Percentiles rank a stretch among this genome's conserved stretches.
Evolutionary conservation across 2,329 filamentous ascomycete species (phyloP).

Genomic region (Talaromyces sp.): DNA sequence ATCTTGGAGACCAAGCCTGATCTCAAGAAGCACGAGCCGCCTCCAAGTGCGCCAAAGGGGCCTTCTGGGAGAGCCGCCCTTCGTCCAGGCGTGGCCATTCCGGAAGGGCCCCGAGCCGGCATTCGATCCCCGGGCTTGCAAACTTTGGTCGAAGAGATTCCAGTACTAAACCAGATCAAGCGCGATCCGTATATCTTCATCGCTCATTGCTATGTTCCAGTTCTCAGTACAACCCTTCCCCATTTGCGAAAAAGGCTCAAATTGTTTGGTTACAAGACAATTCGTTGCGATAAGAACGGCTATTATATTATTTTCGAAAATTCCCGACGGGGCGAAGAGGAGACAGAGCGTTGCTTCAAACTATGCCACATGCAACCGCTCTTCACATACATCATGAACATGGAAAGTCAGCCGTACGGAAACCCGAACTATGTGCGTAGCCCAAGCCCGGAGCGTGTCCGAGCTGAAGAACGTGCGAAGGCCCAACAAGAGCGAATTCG

Average conservation of each 20-base stretch:
- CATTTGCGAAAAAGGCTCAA: conserved; percentile 91
- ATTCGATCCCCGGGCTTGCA: conserved; percentile 40
- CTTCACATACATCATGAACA: conserved; percentile 90
- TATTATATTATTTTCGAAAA: conserved; percentile 93
- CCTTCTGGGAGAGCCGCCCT: conserved; percentile 63
- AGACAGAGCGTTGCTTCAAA: conserved; percentile 78
- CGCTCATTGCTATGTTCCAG: conserved; percentile 81
- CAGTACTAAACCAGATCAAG: conserved; percentile 69
- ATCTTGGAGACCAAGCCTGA: conserved; percentile 36
- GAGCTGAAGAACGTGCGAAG: conserved; percentile 57
- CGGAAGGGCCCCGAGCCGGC: conserved; percentile 44
- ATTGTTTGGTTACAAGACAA: conserved; percentile 76
- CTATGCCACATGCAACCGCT: conserved; percentile 79
- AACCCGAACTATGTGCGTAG: conserved; percentile 63
- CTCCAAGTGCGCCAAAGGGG: conserved; percentile 84
- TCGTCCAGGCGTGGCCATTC: conserved; percentile 36
- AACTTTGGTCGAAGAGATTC: conserved; percentile 65
- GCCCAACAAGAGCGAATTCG: conserved; percentile 68
- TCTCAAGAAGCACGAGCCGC: conserved; percentile 63
- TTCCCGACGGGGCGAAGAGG: conserved; percentile 72
- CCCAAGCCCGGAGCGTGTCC: conserved; percentile 48
- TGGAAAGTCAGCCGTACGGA: conserved; percentile 76
- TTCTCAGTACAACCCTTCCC: conserved; percentile 79
- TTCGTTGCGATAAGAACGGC: conserved; percentile 80
- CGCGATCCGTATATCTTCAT: conserved; percentile 90